A percentile compares a stretch with the other conserved stretches of the same genome.
phyloP scores from a whole-genome alignment of 495 filamentous ascomycete species.

The Aspergillus heteromorphus region DNA sequence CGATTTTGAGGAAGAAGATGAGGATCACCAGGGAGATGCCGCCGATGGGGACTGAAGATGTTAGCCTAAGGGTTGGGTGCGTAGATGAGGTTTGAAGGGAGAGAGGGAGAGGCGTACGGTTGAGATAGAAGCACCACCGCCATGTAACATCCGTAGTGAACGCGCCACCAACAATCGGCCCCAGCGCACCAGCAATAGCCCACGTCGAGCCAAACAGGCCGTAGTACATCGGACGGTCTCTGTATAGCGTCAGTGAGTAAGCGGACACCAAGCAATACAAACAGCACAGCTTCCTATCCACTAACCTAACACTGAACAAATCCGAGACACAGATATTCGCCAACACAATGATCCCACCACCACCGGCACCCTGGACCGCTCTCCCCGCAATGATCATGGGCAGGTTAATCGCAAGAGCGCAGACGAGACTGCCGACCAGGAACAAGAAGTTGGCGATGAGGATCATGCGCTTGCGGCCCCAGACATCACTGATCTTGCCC shows the following conservation, averaged over 20 bases:
- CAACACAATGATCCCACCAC: slow-evolving; percentile 73
- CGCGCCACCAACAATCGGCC: slow-evolving; percentile 70
- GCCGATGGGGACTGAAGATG: slow-evolving; percentile 58
- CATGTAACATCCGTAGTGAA: slow-evolving; percentile 60
- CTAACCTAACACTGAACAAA: slow-evolving; percentile 63
- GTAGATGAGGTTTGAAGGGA: no score
- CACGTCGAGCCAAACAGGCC: slow-evolving; percentile 64
- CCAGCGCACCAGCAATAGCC: slow-evolving; percentile 68
- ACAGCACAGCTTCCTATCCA: no score
- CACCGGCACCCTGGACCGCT: slow-evolving; percentile 78
- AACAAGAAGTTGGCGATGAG: slow-evolving; percentile 68
- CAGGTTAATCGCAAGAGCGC: slow-evolving; percentile 61
- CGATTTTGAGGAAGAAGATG: slow-evolving; percentile 65
- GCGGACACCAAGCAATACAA: no score
- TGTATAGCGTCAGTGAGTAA: slow-evolving; percentile 18
- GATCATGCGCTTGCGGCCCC: slow-evolving; percentile 76
- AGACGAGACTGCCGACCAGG: slow-evolving; percentile 68
- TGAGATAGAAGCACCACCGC: slow-evolving; percentile 63
- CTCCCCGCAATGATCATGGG: slow-evolving; percentile 70
- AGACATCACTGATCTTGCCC: slow-evolving; percentile 86
- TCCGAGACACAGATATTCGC: slow-evolving; percentile 81
- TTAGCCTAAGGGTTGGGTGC: slow-evolving; percentile 11
- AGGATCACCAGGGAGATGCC: slow-evolving; percentile 63
- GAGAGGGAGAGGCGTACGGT: slow-evolving; percentile 53
- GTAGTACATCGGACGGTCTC: slow-evolving; percentile 59